A percentile compares a stretch with the other conserved stretches of the same genome.
These are phyloP conservation scores for Nicotiana benthamiana DNA, from an alignment of 257 asterid genomes.

Conservation along the genomic window DNA sequence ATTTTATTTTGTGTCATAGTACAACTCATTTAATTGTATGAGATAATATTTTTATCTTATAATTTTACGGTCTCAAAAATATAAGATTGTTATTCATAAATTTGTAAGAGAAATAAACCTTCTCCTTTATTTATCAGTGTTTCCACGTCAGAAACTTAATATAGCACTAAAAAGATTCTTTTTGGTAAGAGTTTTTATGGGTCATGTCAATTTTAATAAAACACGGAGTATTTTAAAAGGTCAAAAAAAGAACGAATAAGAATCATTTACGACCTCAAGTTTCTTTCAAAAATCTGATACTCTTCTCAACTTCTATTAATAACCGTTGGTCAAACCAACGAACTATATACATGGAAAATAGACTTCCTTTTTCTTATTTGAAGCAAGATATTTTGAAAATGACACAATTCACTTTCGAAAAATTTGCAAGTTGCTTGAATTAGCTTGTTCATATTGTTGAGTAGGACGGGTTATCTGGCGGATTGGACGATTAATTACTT, in stretches of 20 bases:
- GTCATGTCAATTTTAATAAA: not conserved
- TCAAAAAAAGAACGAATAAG: not conserved
- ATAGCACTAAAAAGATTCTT: not conserved
- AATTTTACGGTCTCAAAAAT: too few species aligned
- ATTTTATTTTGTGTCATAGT: too few species aligned
- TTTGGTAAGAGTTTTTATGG: not conserved
- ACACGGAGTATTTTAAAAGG: not conserved
- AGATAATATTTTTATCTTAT: too few species aligned
- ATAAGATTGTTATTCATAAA: too few species aligned
- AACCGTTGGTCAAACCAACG: not conserved
- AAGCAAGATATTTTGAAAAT: too few species aligned
- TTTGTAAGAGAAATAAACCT: too few species aligned
- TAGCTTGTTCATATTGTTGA: not conserved
- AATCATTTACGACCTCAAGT: not conserved
- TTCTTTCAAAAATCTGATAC: not conserved
- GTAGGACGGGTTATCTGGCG: too few species aligned
- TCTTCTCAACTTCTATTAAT: not conserved
- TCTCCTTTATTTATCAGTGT: not conserved
- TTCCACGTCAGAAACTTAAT: not conserved
- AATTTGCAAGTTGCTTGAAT: not conserved
- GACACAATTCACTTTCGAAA: not conserved
- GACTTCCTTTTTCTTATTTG: too few species aligned
- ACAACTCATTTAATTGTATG: too few species aligned
- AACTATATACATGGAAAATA: not conserved
- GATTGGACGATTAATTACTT: too few species aligned